These are phyloP conservation scores for Penicillium subrubescens DNA, from an alignment of 495 filamentous ascomycete genomes.

Conservation along the genomic window DNA sequence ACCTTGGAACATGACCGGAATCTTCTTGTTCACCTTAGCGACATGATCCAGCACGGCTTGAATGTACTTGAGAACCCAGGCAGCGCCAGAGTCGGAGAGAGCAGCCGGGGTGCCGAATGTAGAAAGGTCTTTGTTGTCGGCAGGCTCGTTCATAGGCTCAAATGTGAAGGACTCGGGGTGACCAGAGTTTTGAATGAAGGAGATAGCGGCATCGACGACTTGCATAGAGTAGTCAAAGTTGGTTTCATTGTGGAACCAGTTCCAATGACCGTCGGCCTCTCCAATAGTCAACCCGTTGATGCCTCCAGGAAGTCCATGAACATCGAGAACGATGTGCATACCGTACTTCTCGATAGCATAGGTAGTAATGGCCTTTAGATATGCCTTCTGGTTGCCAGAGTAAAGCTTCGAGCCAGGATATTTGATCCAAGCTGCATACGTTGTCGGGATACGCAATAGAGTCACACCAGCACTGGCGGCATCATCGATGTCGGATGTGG, in stretches of 20 bases:
- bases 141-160: conserved; percentile 28
- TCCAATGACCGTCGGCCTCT: conserved; percentile 28
- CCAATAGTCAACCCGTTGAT: conserved; percentile 29
- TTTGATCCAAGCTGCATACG: conserved; percentile 25
- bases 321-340: conserved; percentile 33
- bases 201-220: conserved; percentile 23
- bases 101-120: conserved; percentile 27
- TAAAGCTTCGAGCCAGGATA: conserved; percentile 34
- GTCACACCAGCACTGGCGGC: background rate
- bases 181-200: conserved; percentile 24
- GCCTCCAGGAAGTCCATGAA: conserved; percentile 32
- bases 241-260: conserved; percentile 31
- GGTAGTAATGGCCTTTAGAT: conserved; percentile 26
- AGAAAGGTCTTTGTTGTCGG: conserved; percentile 22
- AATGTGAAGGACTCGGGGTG: conserved; percentile 26
- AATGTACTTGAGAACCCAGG: conserved; percentile 27
- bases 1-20: conserved; percentile 28
- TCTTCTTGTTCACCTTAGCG: conserved; percentile 13
- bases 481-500: background rate
- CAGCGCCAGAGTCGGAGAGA: conserved; percentile 18
- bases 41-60: conserved; percentile 21
- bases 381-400: conserved; percentile 27
- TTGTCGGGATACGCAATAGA: conserved; percentile 13
- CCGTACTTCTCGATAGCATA: conserved; percentile 30
- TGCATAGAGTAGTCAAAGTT: conserved; percentile 29